phyloP scores from a whole-genome alignment of 106 monocot species.

The Dendrobium catenatum region DNA sequence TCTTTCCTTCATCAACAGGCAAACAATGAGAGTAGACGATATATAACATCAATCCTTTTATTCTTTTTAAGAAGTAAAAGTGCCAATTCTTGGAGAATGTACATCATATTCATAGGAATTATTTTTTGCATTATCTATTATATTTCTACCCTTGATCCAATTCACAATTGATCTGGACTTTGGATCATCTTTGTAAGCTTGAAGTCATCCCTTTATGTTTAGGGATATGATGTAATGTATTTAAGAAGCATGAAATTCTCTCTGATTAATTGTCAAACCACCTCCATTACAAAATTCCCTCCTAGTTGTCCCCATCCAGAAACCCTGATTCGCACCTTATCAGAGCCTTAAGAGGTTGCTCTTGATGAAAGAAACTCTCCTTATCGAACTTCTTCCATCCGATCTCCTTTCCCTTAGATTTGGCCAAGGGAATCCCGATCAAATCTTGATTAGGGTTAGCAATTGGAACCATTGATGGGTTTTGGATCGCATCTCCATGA shows the following conservation, averaged over 20 bases:
- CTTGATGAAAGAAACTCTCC: too few species aligned
- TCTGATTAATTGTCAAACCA: background rate
- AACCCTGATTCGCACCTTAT: too few species aligned
- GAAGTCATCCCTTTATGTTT: background rate
- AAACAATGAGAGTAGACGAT: background rate
- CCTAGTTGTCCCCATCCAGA: too few species aligned
- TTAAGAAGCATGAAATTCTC: background rate
- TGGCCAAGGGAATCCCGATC: too few species aligned
- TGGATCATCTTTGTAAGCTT: background rate
- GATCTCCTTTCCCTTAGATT: too few species aligned
- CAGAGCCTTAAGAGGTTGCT: too few species aligned
- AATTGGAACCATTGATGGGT: too few species aligned
- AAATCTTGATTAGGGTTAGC: too few species aligned
- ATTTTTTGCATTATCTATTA: background rate
- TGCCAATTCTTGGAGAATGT: background rate
- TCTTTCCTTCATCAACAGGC: background rate
- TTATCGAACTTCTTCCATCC: too few species aligned
- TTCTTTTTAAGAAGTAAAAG: background rate
- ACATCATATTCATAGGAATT: background rate
- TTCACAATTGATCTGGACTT: background rate
- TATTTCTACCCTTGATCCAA: background rate
- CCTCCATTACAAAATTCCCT: too few species aligned
- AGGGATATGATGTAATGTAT: background rate
- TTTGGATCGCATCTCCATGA: too few species aligned
- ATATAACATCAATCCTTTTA: background rate